A percentile compares a stretch with the other conserved stretches of the same genome.
Conservation (phyloP, 495 filamentous ascomycete genomes). For the Neurospora cerealis region DNA sequence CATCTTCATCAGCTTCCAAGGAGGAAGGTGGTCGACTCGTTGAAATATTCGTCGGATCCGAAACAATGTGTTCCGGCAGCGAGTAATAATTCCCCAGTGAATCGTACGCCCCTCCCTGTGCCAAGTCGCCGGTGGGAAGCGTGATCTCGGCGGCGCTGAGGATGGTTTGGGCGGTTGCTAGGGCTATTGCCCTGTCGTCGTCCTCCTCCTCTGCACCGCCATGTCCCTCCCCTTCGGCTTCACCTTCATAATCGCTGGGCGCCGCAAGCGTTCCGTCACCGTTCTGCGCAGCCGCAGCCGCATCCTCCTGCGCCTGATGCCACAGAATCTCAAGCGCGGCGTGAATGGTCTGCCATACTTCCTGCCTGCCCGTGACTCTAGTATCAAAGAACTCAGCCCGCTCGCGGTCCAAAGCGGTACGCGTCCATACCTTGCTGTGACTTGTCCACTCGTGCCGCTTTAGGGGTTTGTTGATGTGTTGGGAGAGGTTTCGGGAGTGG, state of each 20-base stretch:
- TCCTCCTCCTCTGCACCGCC: constrained; percentile 1
- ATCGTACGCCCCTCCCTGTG: constrained; percentile 64
- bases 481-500: constrained; percentile 16
- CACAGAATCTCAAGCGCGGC: constrained; percentile 57
- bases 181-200: constrained; percentile 23
- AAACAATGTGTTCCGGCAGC: constrained; percentile 64
- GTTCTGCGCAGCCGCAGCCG: constrained; percentile 15
- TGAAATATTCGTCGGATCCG: constrained; percentile 62
- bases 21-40: constrained; percentile 16
- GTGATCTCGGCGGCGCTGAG: constrained; percentile 71
- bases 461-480: constrained; percentile 41
- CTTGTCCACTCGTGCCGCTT: constrained; percentile 40
- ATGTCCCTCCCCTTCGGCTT: constrained; percentile 5
- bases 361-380: constrained; percentile 60
- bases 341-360: constrained; percentile 69
- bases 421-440: constrained; percentile 35
- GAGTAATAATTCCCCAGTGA: constrained; percentile 64
- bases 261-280: constrained; percentile 3
- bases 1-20: background rate
- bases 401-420: constrained; percentile 32
- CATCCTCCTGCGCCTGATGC: constrained; percentile 7
- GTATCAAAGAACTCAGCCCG: constrained; percentile 73
- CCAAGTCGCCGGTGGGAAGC: constrained; percentile 62
- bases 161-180: constrained; percentile 67
- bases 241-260: constrained; percentile 12